Evolutionary conservation across 2,329 filamentous ascomycete genomes (phyloP), one percentile per base, ranked within the genome.

Genomic region (Blastomyces parvus): DNA sequence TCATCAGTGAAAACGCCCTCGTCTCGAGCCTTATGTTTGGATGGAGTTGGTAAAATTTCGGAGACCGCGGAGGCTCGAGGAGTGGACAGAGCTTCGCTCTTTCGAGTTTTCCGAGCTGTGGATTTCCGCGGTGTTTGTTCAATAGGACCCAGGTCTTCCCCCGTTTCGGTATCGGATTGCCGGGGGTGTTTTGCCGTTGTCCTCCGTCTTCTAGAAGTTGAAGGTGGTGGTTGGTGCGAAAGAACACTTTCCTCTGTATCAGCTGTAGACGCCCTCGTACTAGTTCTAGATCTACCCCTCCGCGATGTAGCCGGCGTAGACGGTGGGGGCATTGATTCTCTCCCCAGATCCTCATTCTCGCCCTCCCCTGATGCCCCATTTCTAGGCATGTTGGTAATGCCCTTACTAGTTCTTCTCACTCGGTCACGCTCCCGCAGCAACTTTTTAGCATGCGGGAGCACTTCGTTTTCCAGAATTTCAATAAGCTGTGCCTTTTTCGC

Each of bases 401-500:
- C 94, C 74, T 83, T 86, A 74, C 91, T 93, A 1, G 91, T 92
- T 65, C 93, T 86, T 79, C 91, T 91, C 17, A 91, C 92, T 64
- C 86, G 84, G 52, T 89, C 87, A 69, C 89, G 86, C 61, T 88
- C 86, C 14, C 84, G 83, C 40, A 96, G 81, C 30, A 97, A 83
- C 75, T 88, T 89, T 68, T 84, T 84, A 1, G 90, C 88, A 70
- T 93, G 88, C 0, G 93, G 89, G 4, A 90, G 78, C 36, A 99
- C 83, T 66, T 94, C 81, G 40, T 88, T 82, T 72, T 88, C 86
- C 76, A 99, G 91, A 57, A 97, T 85, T 8, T 89, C 86, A 65
- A 99, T 82, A 27, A 99, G 85, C 72, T 96, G 88, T 0, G 86
- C 80, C 79, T 99, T 99, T 79, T 97, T 99, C 14, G 94, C 91